Base-by-base conservation (phyloP, 768 basidiomycete species). In the Pholiota molesta region DNA sequence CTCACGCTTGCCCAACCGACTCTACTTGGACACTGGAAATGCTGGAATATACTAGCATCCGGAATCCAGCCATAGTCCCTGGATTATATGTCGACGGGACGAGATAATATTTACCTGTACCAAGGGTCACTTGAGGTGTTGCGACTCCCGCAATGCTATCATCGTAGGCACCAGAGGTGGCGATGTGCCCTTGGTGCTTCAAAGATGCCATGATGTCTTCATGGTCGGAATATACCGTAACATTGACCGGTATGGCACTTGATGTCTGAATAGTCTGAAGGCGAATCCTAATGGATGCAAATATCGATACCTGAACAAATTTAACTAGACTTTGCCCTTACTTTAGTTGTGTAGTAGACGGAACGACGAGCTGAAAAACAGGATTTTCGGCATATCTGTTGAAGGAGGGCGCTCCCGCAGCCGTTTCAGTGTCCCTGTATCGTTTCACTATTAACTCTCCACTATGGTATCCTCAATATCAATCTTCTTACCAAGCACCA, bases 81-180 rank as follows among this genome's bases (percentile, higher is more conserved):
- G 85, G 78, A n/a, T 81, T 77, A 72, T 87, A 92, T 0, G 90
- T 91, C 9, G 89, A 92, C 1, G 91, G 89, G 1, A 95, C 79
- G 19, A 89, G 72, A 65, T 87, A 81, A 73, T 95, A 96, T 62
- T 80, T 84, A 19, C 92, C 93, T 0, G 81, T 69, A 3, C 78
- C 77, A 45, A 93, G 60, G 16, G 79, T 75, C 5, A 82, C 74
- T 37, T 77, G 78, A 0, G 84, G 80, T 6, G 84, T 90, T 37
- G 79, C 81, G 0, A 90, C 93, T 0, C 95, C 95, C 0, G 88
- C 86, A 29, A 89, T 74, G 0, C 83, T 78, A 63, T 95, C 92
- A 26, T 87, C 83, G 69, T 95, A 97, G 0, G 90, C 83, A 1
- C 94, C 94, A 0, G 94, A 94, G 0, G 93, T 92, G 1, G 80